These are phyloP conservation scores for Plasmodium malariae DNA, from an alignment of 169 alveolate species.

Conservation along the genomic window DNA sequence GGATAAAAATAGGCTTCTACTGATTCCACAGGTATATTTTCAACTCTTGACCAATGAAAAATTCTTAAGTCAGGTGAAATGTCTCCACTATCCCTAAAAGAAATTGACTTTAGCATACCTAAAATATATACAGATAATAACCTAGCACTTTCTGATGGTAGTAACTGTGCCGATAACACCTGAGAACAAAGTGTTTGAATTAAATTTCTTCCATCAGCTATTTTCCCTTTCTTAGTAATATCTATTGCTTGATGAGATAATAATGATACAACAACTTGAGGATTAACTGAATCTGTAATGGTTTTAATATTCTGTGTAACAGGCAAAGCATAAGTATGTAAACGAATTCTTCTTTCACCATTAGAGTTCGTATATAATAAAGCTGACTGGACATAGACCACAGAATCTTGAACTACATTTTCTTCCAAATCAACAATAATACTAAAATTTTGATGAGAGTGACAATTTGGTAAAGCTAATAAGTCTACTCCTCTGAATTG, in stretches of 20 bases:
- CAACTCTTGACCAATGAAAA: constrained; percentile 87
- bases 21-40: constrained; percentile 84
- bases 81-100: constrained; percentile 88
- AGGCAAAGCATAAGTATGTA: constrained; percentile 95
- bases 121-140: constrained; percentile 82
- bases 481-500: constrained; percentile 92
- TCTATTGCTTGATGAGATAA: constrained; percentile 84
- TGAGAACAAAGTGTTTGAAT: constrained; percentile 86
- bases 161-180: constrained; percentile 78
- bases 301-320: constrained; percentile 91
- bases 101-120: constrained; percentile 88
- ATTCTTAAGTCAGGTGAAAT: constrained; percentile 86
- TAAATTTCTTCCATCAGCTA: constrained; percentile 88
- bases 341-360: constrained; percentile 98
- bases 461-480: constrained; percentile 93
- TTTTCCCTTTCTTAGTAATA: constrained; percentile 83
- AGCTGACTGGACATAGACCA: constrained; percentile 96
- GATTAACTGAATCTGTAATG: constrained; percentile 84
- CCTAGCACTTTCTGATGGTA: constrained; percentile 77
- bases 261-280: constrained; percentile 84
- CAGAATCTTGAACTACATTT: constrained; percentile 84
- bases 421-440: constrained; percentile 90
- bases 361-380: constrained; percentile 96
- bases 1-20: constrained; percentile 89
- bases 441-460: constrained; percentile 91